Evolutionary conservation across 164 flowering plant genomes (phyloP).

Genomic region (Liquidambar formosana): DNA sequence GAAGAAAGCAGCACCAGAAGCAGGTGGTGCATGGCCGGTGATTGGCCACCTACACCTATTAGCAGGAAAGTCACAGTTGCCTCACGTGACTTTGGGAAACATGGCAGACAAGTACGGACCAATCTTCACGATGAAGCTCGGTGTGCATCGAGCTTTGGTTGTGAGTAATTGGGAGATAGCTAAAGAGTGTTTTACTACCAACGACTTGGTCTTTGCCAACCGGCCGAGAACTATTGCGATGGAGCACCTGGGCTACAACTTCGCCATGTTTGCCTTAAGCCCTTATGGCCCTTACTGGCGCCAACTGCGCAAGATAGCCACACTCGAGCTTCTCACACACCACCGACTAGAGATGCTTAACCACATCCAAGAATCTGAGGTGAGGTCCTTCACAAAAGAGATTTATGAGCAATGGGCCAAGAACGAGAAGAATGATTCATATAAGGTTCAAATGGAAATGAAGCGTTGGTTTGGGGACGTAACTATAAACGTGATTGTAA

Average conservation of each 20-base stretch:
- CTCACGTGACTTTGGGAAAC: no score
- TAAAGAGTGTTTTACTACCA: conserved; percentile 8
- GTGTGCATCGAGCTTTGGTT: not conserved
- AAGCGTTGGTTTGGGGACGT: conserved; percentile 26
- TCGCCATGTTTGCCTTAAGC: conserved; percentile 32
- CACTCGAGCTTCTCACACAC: conserved; percentile 29
- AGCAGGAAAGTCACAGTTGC: no score
- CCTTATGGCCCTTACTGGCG: conserved; percentile 44
- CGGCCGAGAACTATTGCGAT: conserved; percentile 21
- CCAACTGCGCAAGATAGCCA: conserved; percentile 35
- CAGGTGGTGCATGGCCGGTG: no score
- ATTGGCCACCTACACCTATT: no score
- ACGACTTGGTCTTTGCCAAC: not conserved
- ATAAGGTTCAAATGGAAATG: conserved; percentile 17
- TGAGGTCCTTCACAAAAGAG: conserved; percentile 10
- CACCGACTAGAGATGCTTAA: conserved; percentile 25
- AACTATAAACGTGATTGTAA: conserved; percentile 25
- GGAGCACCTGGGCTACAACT: conserved; percentile 27
- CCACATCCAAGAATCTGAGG: conserved; percentile 19
- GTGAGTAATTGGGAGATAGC: conserved; percentile 18
- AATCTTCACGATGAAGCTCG: not conserved
- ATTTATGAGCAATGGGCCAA: conserved; percentile 14
- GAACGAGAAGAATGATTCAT: not conserved
- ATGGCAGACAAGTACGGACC: conserved; percentile 23
- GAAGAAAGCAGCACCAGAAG: no score